A percentile compares a stretch with the other conserved stretches of the same genome.
phyloP scores from a whole-genome alignment of 805 yeast species.

The Candida sonorensis region DNA sequence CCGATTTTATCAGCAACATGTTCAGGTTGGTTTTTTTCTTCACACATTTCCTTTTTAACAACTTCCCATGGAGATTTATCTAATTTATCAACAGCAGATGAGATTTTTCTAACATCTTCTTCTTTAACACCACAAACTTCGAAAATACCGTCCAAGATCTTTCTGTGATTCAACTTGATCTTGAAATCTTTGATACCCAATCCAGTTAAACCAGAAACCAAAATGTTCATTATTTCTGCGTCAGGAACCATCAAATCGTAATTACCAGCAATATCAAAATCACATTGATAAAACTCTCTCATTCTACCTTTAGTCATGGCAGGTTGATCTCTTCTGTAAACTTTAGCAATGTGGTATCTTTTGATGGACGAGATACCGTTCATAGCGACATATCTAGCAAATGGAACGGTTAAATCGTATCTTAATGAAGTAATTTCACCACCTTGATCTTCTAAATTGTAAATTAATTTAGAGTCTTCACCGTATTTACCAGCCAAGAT shows the following conservation, averaged over 20 bases:
- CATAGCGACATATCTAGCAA: slow-evolving; percentile 96
- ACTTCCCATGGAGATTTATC: slow-evolving; percentile 95
- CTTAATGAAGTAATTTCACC: slow-evolving; percentile 95
- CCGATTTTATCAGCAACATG: slow-evolving; percentile 93
- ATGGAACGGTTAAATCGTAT: slow-evolving; percentile 96
- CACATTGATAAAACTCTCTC: slow-evolving; percentile 99
- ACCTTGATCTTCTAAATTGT: slow-evolving; percentile 96
- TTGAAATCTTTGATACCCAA: slow-evolving; percentile 87
- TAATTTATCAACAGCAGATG: slow-evolving; percentile 93
- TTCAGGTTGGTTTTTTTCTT: slow-evolving; percentile 83
- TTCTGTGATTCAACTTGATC: slow-evolving; percentile 90
- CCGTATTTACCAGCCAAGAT: slow-evolving; percentile 97
- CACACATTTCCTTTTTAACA: slow-evolving; percentile 87
- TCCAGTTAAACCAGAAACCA: slow-evolving; percentile 77
- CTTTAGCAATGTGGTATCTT: slow-evolving; percentile 96
- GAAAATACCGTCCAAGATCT: slow-evolving; percentile 92
- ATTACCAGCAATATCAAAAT: slow-evolving; percentile 91
- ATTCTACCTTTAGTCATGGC: slow-evolving; percentile 99
- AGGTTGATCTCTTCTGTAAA: slow-evolving; percentile 98
- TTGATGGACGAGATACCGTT: slow-evolving; percentile 85
- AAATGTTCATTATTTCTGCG: slow-evolving; percentile 75
- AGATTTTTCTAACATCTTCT: slow-evolving; percentile 88
- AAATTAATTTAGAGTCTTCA: slow-evolving; percentile 94
- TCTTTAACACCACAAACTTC: slow-evolving; percentile 90
- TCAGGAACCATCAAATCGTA: slow-evolving; percentile 97